Percentiles rank a stretch among this genome's conserved stretches.
Conservation (phyloP, 1,284 basidiomycete genomes). For the Cutaneotrichosporon sp. region DNA sequence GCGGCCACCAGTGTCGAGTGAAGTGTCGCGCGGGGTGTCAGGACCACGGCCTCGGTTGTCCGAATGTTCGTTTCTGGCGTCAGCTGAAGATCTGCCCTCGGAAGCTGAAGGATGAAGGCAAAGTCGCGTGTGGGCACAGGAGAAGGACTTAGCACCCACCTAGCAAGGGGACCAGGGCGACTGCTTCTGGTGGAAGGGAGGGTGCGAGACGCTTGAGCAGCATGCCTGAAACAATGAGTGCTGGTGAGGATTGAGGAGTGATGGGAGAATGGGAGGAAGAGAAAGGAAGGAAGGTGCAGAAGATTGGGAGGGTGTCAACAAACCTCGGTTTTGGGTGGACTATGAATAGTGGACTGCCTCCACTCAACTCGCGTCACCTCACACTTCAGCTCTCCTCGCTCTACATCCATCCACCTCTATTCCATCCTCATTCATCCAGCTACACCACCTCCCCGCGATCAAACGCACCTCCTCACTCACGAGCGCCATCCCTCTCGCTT, state of each 20-base stretch:
- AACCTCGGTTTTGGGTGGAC: slow-evolving; percentile 5
- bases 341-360: too few species aligned
- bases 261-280: background rate
- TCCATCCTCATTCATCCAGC: background rate
- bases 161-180: slow-evolving; percentile 31
- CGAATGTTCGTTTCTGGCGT: slow-evolving; percentile 26
- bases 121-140: background rate
- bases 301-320: slow-evolving; percentile 9
- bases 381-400: background rate
- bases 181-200: slow-evolving; percentile 30
- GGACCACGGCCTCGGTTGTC: slow-evolving; percentile 47
- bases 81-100: background rate
- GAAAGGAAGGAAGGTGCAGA: background rate
- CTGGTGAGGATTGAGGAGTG: background rate
- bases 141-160: slow-evolving; percentile 28
- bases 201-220: slow-evolving; percentile 42
- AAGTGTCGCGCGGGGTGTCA: slow-evolving; percentile 30
- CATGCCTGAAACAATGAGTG: slow-evolving; percentile 24
- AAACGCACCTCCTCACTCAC: too few species aligned
- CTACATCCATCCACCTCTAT: background rate
- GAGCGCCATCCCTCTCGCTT: too few species aligned
- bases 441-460: too few species aligned
- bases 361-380: slow-evolving; percentile 3
- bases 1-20: slow-evolving; percentile 16
- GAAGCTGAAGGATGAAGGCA: background rate